A percentile compares a stretch with the other conserved stretches of the same genome.
These are phyloP conservation scores for Physaria fendleri DNA, from an alignment of 345 rosid species.

Conservation along the genomic window DNA sequence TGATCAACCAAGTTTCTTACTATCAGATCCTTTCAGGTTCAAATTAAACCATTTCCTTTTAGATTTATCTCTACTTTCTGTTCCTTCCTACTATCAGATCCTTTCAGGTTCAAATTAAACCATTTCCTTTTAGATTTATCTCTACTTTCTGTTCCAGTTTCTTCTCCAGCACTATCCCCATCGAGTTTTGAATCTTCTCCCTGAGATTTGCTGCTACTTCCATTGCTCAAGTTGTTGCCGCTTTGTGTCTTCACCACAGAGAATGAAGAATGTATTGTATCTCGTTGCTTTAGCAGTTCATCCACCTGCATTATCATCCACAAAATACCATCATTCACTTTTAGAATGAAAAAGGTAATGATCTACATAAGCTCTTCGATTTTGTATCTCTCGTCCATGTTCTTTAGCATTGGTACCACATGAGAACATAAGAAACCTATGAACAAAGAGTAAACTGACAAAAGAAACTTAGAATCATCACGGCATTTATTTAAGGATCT, in stretches of 20 bases:
- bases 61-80: constrained; percentile 78
- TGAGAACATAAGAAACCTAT: neutral
- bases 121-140: constrained; percentile 90
- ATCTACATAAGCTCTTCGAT: neutral
- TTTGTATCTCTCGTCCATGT: neutral
- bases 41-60: constrained; percentile 96
- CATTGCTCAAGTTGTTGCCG: constrained; percentile 39
- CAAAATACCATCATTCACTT: neutral
- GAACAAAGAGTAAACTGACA: neutral
- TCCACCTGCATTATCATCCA: constrained; percentile 54
- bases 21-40: constrained; percentile 72
- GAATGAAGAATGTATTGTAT: constrained; percentile 63
- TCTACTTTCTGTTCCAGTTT: constrained; percentile 61
- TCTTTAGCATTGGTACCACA: neutral
- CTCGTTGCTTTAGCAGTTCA: constrained; percentile 80
- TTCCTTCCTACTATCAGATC: constrained; percentile 61
- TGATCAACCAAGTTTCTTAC: no score
- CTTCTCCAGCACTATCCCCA: constrained; percentile 57
- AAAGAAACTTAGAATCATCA: constrained; percentile 4
- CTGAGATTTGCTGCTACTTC: constrained; percentile 58
- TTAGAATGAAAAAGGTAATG: neutral
- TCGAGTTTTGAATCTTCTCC: constrained; percentile 52
- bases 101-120: constrained; percentile 84
- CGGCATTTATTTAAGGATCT: constrained; percentile 46
- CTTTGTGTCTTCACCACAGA: constrained; percentile 40